Evolutionary conservation across 352 stramenopile genomes (phyloP), one percentile per base, ranked within the genome.

Genomic region (Globisporangium iwayamae): DNA sequence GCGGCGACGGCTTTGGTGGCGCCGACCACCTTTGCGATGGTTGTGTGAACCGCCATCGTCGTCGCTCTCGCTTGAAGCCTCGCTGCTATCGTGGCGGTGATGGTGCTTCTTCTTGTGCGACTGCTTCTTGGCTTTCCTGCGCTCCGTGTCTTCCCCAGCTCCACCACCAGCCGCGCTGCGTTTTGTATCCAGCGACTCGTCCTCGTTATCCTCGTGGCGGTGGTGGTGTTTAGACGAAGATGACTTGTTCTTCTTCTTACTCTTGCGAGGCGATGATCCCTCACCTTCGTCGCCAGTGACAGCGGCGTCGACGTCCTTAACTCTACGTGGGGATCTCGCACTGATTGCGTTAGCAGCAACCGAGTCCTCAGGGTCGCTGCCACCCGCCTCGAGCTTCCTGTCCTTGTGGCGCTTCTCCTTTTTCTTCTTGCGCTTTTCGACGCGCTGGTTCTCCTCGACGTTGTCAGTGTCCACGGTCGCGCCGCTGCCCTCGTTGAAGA

Each of bases 341-440:
- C 59, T 67, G 13, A 52, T n/a, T 4, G 70, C 32, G 13, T 68
- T 43, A 38, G 20, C 34, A 9, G 70, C 18, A 51, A 39, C 61
- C 52, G 41, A 55, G 52, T 83, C 75, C 2, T 87, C 78, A 1
- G 66, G 54, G 43, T 91, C 84, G 36, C 60, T 85, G 1, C n/a
- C 56, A 4, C 3, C 60, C 3, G 51, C 48, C 1, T 73, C 73
- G 1, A 54, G 62, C 28, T 78, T 83, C 47, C 76, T 70, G 54
- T 79, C 72, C 54, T 83, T 85, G 30, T 72, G 65, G 3, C 53
- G 65, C 7, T 87, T 81, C 57, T 87, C 83, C 13, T 81, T 80
- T 61, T 83, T 83, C 56, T 89, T 87, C 60, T 78, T 75, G 2
- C 62, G 72, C 52, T 76, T 80, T 50, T 91, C 82, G 38, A 71